These are phyloP conservation scores for Ogataea ramenticola DNA, from an alignment of 805 yeast species.

Conservation along the genomic window DNA sequence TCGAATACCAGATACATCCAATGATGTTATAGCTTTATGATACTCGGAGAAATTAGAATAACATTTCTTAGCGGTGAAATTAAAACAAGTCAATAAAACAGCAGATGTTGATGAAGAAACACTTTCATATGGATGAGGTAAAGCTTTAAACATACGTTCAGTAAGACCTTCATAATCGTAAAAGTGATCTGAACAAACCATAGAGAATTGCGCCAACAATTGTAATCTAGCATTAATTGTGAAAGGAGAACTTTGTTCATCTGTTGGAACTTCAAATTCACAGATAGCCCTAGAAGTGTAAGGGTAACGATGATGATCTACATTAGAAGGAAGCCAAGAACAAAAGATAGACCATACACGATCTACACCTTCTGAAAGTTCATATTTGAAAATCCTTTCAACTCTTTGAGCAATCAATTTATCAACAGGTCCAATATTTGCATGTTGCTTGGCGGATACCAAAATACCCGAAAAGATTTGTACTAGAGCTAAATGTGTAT, in stretches of 20 bases:
- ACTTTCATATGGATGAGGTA: constrained; percentile 63
- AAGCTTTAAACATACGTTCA: constrained; percentile 35
- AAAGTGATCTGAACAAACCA: constrained; percentile 28
- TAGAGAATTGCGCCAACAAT: constrained; percentile 39
- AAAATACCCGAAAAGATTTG: constrained; percentile 66
- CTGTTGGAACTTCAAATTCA: constrained; percentile 37
- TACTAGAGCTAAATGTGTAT: constrained; percentile 68
- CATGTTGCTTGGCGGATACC: constrained; percentile 38
- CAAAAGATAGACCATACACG: constrained; percentile 70
- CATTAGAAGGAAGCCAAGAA: constrained; percentile 65
- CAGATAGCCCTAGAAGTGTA: constrained; percentile 38
- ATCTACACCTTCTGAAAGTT: constrained; percentile 65
- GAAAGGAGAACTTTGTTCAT: constrained; percentile 51
- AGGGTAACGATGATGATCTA: constrained; percentile 63
- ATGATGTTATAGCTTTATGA: not conserved
- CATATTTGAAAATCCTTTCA: constrained; percentile 38
- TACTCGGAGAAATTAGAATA: constrained; percentile 22
- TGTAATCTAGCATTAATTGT: constrained; percentile 54
- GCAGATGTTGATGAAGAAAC: constrained; percentile 66
- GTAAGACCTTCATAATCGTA: constrained; percentile 40
- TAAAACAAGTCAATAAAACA: constrained; percentile 35
- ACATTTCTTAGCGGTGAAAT: constrained; percentile 11
- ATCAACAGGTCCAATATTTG: constrained; percentile 33
- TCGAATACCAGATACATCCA: constrained; percentile 27
- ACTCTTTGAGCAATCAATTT: constrained; percentile 38